Base-by-base conservation (phyloP, 352 stramenopile species). In the Elongisporangium prolatum region DNA sequence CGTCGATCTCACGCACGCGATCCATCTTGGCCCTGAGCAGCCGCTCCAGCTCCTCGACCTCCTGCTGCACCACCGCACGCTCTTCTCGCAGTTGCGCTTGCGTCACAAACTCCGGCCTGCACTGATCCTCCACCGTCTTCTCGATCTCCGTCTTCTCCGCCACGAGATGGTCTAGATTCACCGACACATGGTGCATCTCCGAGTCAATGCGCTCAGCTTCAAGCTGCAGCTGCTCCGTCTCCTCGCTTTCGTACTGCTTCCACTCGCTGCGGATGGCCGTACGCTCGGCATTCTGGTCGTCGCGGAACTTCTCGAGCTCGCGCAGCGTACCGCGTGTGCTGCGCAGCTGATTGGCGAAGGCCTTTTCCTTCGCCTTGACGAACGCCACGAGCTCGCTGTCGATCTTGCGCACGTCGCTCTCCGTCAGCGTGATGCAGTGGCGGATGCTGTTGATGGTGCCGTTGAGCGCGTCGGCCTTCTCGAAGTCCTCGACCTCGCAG, bases 401-500 rank as follows among this genome's bases (percentile, higher is more conserved):
- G 17, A 86, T 63, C 50, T 95, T 91, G 28, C 83, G 75, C 11
- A 91, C 69, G 49, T 93, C 85, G 51, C 81, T 95, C 59, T 93
- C 77, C 8, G 77, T 86, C 6, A 93, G 68, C 16, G 84, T 91
- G 48, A 92, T 90, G 48, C 80, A 84, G 59, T 95, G 85, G 9
- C 80, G 77, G 24, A 93, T 77, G 37, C 80, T 92, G 70, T 87
- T 89, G 58, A 95, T 88, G 6, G 77, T 89, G 13, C 75, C 66
- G 61, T 95, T 93, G 6, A 95, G 64, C 5, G 85, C 77, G 51
- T 95, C 85, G 0, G 85, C 85, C 37, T 86, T 87, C 50, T 95
- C 85, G 53, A 95, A 95, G 69, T 95, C 85, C 52, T 95, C 85
- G 25, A 90, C 72, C 57, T 91, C 81, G 44, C 76, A 83, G 2